Percentiles rank a stretch among this genome's conserved stretches.
phyloP scores from a whole-genome alignment of 2,329 filamentous ascomycete genomes.

The Fusarium stilboides region DNA sequence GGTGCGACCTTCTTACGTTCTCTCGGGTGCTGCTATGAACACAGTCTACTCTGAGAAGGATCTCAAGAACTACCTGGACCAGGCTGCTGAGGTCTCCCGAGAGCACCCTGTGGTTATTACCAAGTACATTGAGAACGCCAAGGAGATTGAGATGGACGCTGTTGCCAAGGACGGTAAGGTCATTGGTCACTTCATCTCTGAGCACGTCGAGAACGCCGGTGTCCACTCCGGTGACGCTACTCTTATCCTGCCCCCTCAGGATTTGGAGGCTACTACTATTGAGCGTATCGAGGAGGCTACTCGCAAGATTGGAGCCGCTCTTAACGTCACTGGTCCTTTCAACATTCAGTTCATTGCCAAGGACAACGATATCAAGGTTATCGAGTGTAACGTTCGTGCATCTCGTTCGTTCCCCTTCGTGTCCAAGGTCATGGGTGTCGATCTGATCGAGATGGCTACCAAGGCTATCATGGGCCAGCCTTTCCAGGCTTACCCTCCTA shows the following conservation, averaged over 20 bases:
- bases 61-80: constrained; percentile 87
- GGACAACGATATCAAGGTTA: constrained; percentile 99
- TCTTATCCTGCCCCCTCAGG: constrained; percentile 93
- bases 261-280: constrained; percentile 90
- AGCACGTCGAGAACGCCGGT: constrained; percentile 98
- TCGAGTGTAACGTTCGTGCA: constrained; percentile 97
- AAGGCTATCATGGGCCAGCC: constrained; percentile 94
- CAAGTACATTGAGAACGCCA: constrained; percentile 99
- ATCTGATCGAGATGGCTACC: constrained; percentile 98
- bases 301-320: constrained; percentile 91
- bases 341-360: constrained; percentile 99
- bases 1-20: constrained; percentile 94
- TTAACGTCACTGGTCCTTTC: constrained; percentile 96
- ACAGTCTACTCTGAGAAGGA: constrained; percentile 98
- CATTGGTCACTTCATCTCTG: constrained; percentile 96
- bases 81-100: constrained; percentile 92
- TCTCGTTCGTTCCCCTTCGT: constrained; percentile 98
- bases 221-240: constrained; percentile 99
- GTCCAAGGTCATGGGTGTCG: constrained; percentile 97
- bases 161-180: constrained; percentile 92
- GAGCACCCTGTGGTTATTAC: constrained; percentile 98
- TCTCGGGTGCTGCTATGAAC: constrained; percentile 99
- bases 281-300: constrained; percentile 94
- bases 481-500: constrained; percentile 84
- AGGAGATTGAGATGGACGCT: constrained; percentile 99